phyloP scores from a whole-genome alignment of 75 land plant species.

The Azolla pinnata region DNA sequence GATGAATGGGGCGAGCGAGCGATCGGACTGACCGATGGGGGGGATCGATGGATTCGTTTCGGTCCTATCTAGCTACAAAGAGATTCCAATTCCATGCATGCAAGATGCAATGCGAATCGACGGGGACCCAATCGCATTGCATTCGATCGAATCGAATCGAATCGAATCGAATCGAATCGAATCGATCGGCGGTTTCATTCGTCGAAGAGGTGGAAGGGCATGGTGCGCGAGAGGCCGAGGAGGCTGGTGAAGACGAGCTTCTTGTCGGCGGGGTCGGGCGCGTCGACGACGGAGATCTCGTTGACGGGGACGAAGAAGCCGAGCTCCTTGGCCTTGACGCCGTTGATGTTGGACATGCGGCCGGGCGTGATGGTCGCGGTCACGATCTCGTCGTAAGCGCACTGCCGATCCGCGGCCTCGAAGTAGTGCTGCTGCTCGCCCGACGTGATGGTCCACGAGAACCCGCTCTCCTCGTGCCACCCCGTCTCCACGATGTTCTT shows the following conservation, averaged over 20 bases:
- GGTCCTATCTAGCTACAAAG: no score
- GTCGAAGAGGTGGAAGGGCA: no score
- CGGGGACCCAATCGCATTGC: no score
- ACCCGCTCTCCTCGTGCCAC: conserved; percentile 32
- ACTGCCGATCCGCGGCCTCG: conserved; percentile 15
- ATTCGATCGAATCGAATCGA: no score
- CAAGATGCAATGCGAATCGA: no score
- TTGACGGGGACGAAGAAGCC: conserved; percentile 23
- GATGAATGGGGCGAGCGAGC: no score
- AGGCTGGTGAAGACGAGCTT: conserved; percentile 22
- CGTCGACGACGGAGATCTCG: conserved; percentile 23
- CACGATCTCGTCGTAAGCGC: conserved; percentile 21
- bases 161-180: no score
- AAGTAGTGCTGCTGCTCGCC: conserved; percentile 20
- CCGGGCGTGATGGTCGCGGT: conserved; percentile 23
- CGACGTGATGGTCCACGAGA: conserved; percentile 36
- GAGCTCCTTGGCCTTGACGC: conserved; percentile 42
- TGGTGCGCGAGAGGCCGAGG: neutral
- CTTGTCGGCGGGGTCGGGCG: neutral
- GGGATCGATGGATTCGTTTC: no score
- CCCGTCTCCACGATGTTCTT: conserved; percentile 34
- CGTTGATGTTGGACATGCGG: conserved; percentile 29
- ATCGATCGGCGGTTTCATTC: no score
- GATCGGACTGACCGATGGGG: no score
- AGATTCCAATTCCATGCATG: no score